phyloP scores from a whole-genome alignment of 208 protist genomes.

The Acanthamoeba royreba region DNA sequence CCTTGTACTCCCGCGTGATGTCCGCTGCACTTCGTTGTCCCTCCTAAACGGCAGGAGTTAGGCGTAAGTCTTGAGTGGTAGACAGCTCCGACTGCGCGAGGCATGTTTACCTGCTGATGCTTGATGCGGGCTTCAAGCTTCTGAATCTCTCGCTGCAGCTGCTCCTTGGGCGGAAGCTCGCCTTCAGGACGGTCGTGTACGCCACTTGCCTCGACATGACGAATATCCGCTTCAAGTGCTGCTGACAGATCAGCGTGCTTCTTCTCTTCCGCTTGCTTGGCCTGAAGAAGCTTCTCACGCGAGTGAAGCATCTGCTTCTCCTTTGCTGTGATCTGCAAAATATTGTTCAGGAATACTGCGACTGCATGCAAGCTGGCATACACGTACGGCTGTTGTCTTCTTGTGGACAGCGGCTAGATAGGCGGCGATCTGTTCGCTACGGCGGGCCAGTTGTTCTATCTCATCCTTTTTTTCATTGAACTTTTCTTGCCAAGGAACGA shows the following conservation, averaged over 20 bases:
- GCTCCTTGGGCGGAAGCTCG: background rate
- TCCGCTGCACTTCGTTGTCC: background rate
- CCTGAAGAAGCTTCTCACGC: background rate
- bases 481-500: background rate
- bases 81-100: background rate
- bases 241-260: background rate
- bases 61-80: background rate
- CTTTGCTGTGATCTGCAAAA: background rate
- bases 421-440: background rate
- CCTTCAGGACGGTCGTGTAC: background rate
- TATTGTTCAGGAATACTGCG: too few species aligned
- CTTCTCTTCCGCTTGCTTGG: background rate
- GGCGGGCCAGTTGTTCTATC: background rate
- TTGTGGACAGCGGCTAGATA: background rate
- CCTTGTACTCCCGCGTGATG: constrained; percentile 13
- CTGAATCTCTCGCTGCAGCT: background rate
- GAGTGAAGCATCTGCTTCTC: background rate
- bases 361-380: too few species aligned
- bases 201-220: background rate
- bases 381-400: background rate
- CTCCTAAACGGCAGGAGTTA: too few species aligned
- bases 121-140: constrained; percentile 14
- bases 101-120: background rate
- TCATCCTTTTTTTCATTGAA: constrained; percentile 43
- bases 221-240: background rate